Evolutionary conservation across 2,329 filamentous ascomycete species (phyloP).

Genomic region (Ambrosiella xylebori): DNA sequence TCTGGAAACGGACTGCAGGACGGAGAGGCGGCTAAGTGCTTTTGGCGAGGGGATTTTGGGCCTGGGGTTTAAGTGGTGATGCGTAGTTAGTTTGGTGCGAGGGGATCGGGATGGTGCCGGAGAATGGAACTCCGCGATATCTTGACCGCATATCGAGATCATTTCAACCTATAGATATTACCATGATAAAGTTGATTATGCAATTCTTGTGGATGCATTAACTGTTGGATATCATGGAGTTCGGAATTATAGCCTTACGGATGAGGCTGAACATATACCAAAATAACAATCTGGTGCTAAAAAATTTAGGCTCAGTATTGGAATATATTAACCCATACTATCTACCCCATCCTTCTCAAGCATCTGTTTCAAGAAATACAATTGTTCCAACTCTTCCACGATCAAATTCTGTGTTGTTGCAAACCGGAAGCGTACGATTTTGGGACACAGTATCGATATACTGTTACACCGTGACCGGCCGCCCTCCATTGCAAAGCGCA

Average conservation of each 20-base stretch:
- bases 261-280: background rate
- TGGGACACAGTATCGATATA: background rate
- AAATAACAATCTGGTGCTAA: too few relatives aligned
- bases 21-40: too few relatives aligned
- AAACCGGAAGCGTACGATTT: too few relatives aligned
- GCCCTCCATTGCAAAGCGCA: background rate
- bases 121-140: constrained; percentile 1
- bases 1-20: too few relatives aligned
- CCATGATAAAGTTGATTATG: too few relatives aligned
- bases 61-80: background rate
- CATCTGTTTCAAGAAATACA: too few relatives aligned
- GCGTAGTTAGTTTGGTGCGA: background rate
- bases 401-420: background rate
- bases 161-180: too few relatives aligned
- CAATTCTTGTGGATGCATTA: too few relatives aligned
- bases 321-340: too few relatives aligned
- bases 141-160: background rate
- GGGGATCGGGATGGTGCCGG: background rate
- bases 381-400: too few relatives aligned
- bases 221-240: background rate
- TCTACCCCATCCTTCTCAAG: too few relatives aligned
- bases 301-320: too few relatives aligned
- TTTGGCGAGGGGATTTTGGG: background rate
- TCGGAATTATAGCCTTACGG: background rate
- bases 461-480: background rate